These are phyloP conservation scores for Emergomyces africanus DNA, from an alignment of 2,329 filamentous ascomycete genomes.

Conservation along the genomic window DNA sequence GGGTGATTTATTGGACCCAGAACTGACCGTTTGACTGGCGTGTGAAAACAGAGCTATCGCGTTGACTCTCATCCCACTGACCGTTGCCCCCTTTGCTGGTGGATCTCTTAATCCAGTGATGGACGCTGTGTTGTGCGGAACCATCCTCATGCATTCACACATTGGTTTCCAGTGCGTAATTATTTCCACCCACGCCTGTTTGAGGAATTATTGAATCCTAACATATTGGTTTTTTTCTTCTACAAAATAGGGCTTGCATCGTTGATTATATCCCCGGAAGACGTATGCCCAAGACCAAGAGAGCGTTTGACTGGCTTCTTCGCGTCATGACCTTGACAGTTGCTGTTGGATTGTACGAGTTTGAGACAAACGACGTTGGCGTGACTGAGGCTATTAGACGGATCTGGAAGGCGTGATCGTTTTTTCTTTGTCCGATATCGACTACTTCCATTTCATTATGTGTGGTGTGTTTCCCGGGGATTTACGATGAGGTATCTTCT, in stretches of 20 bases:
- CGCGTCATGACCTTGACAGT: conserved; percentile 67
- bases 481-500: background rate
- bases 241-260: conserved; percentile 48
- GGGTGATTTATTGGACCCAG: background rate
- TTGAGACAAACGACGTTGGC: conserved; percentile 97
- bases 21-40: background rate
- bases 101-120: conserved; percentile 80
- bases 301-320: conserved; percentile 61
- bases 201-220: conserved; percentile 3
- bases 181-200: background rate
- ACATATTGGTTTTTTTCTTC: background rate
- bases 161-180: conserved; percentile 70
- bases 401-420: conserved; percentile 62
- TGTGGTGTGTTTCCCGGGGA: background rate
- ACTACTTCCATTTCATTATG: conserved; percentile 16
- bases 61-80: conserved; percentile 70
- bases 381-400: conserved; percentile 79
- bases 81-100: conserved; percentile 80
- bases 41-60: conserved; percentile 51
- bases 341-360: conserved; percentile 87
- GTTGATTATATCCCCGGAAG: conserved; percentile 78
- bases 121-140: conserved; percentile 73
- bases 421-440: conserved; percentile 6
- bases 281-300: conserved; percentile 55
- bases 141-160: conserved; percentile 84